phyloP scores from a whole-genome alignment of 2,329 filamentous ascomycete species.

The Botrytis tulipae region DNA sequence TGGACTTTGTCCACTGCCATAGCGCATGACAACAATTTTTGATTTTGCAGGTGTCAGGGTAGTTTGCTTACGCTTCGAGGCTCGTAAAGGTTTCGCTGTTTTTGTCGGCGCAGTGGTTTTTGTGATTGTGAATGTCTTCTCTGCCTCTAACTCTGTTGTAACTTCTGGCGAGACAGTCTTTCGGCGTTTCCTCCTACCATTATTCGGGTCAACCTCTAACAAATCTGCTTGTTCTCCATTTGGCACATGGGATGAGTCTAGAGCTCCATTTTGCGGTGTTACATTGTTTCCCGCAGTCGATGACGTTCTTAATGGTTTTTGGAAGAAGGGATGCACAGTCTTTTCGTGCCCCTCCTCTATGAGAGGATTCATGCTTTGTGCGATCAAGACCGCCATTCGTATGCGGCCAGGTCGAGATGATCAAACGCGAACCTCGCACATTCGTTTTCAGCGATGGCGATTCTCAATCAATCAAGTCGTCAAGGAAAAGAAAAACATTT shows the following conservation, averaged over 20 bases:
- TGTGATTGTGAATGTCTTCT: not conserved
- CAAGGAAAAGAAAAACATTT: not conserved
- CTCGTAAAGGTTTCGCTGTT: not conserved
- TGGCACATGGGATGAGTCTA: not conserved
- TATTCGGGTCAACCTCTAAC: slow-evolving; percentile 37
- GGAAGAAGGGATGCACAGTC: slow-evolving; percentile 37
- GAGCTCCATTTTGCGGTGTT: not conserved
- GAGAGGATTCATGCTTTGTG: slow-evolving; percentile 35
- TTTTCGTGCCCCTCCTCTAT: slow-evolving; percentile 31
- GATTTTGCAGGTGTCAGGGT: slow-evolving; percentile 24
- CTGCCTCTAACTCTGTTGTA: not conserved
- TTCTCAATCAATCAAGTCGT: not conserved
- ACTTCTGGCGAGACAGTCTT: slow-evolving; percentile 40
- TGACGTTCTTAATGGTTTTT: slow-evolving; percentile 33
- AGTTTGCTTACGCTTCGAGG: slow-evolving; percentile 4
- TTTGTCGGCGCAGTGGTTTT: not conserved
- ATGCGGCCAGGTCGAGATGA: slow-evolving; percentile 8
- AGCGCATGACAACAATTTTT: slow-evolving; percentile 56
- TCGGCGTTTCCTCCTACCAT: slow-evolving; percentile 45
- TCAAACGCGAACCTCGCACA: slow-evolving; percentile 34
- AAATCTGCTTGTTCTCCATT: slow-evolving; percentile 25
- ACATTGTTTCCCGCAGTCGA: not conserved
- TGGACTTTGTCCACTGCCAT: slow-evolving; percentile 50
- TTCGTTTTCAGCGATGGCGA: slow-evolving; percentile 19
- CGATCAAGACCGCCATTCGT: slow-evolving; percentile 36